Conservation (phyloP, 441 rosid genomes). For the Pelargonium myrrhifolium region DNA sequence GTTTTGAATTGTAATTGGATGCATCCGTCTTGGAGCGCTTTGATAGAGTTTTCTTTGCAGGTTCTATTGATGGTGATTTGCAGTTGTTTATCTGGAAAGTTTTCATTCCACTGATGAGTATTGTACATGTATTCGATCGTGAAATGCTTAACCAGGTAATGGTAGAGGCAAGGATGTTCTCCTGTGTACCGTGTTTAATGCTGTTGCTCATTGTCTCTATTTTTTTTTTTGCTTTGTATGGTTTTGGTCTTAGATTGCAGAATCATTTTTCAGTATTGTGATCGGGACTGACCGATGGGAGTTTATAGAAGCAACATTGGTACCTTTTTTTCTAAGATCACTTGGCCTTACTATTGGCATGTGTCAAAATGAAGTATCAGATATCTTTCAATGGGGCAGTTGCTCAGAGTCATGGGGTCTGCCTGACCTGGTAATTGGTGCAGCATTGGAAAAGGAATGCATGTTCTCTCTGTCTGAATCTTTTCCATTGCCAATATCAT, state of each 20-base stretch:
- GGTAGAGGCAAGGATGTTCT: constrained; percentile 5
- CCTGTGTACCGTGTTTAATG: constrained; percentile 7
- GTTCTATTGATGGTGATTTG: constrained; percentile 35
- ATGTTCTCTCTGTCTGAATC: constrained; percentile 27
- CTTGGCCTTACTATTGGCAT: constrained; percentile 46
- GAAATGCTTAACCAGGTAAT: constrained; percentile 61
- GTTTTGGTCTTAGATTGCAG: constrained; percentile 45
- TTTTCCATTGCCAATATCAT: constrained; percentile 54
- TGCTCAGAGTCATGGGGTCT: constrained; percentile 22
- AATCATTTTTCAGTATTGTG: constrained; percentile 59
- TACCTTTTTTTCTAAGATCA: constrained; percentile 67
- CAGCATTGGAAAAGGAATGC: constrained; percentile 27
- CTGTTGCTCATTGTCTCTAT: constrained; percentile 18
- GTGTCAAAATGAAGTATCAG: constrained; percentile 41
- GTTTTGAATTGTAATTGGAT: background rate
- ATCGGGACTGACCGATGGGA: constrained; percentile 48
- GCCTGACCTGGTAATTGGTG: constrained; percentile 21
- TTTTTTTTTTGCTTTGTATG: constrained; percentile 22
- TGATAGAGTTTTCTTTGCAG: constrained; percentile 25
- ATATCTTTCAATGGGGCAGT: constrained; percentile 38
- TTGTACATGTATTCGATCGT: constrained; percentile 49
- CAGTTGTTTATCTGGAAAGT: constrained; percentile 58
- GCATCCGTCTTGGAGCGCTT: constrained; percentile 8
- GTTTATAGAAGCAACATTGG: constrained; percentile 50
- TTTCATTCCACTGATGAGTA: constrained; percentile 64